Evolutionary conservation across 78 protist genomes (phyloP), one percentile per base, ranked within the genome.

Genomic region (Anaeramoeba flamelloides): DNA sequence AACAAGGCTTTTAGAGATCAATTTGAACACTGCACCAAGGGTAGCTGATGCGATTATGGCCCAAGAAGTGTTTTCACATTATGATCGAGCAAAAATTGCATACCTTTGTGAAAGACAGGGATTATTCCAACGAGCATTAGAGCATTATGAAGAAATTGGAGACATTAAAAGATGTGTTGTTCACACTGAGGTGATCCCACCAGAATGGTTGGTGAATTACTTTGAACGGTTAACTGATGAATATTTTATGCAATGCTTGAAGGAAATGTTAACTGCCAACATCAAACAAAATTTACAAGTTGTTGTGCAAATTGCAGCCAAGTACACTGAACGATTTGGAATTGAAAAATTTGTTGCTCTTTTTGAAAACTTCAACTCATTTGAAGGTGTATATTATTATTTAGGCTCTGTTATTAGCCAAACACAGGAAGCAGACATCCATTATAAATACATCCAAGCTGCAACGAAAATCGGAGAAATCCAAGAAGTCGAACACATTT

Each of bases 381-480:
- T 1, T 1, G 83, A 1, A 31, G 79, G 39, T 80, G 75, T 87
- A 33, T 91, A 75, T 75, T 84, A 77, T 38, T 91, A 86, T 83
- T 87, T 91, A 39, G 87, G 87, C 37, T 76, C 84, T n/a, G 77
- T 89, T 31, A 92, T 91, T 78, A 85, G 81, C 87, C 75, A 77
- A 3, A 39, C 83, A 31, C 82, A 89, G 38, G 94, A 94, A 32
- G 86, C 94, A 76, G 99, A 93, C 40, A 93, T 94, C 8, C 94
- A 88, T 86, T 93, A 89, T 92, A 91, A 92, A 91, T 97, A 95
- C 89, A 94, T 96, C 90, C 89, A 95, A 87, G 97, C 99, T 4
- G 97, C 98, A 4, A 85, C 90, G 88, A 84, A 91, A 82, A 81
- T 89, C 32, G 91, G 90, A 38, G 94, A 95, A 82, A 37, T 83